Evolutionary conservation across 495 filamentous ascomycete genomes (phyloP).

Genomic region (Penicillium desertorum): DNA sequence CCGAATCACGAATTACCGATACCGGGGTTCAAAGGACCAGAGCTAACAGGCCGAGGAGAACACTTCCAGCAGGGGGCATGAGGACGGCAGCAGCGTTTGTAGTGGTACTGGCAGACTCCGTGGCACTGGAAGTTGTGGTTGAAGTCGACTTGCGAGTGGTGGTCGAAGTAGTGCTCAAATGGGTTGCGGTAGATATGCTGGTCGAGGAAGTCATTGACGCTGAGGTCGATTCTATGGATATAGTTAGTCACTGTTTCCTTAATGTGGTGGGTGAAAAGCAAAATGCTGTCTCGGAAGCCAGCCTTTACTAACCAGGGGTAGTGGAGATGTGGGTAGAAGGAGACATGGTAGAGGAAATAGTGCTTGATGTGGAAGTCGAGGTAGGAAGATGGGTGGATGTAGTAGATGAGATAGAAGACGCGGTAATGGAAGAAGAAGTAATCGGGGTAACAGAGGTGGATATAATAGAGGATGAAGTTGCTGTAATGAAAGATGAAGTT

Average conservation of each 20-base stretch:
- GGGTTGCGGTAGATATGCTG: conserved; percentile 5
- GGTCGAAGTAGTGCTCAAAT: conserved; percentile 13
- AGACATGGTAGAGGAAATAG: conserved; percentile 11
- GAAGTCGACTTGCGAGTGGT: conserved; percentile 18
- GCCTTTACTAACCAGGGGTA: conserved; percentile 11
- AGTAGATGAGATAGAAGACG: conserved; percentile 7
- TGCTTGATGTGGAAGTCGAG: conserved; percentile 17
- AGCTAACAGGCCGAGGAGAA: conserved; percentile 28
- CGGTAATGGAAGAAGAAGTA: conserved; percentile 7
- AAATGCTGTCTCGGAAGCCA: conserved; percentile 9
- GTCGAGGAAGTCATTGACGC: conserved; percentile 5
- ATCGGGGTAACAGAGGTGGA: conserved; percentile 14
- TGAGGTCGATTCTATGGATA: neutral
- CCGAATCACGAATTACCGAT: neutral
- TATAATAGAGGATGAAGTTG: conserved; percentile 22
- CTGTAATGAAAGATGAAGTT: conserved; percentile 6
- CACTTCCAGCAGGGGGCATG: conserved; percentile 34
- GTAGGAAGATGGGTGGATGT: conserved; percentile 8
- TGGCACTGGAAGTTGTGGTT: conserved; percentile 19
- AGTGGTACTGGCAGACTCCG: conserved; percentile 18
- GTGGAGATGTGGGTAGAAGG: conserved; percentile 12
- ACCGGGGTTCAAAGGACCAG: conserved; percentile 15
- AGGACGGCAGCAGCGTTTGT: conserved; percentile 25
- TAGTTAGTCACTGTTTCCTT: neutral
- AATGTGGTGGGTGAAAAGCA: neutral